Evolutionary conservation across 805 yeast species (phyloP).

Genomic region (Kurtzmaniella fragi): DNA sequence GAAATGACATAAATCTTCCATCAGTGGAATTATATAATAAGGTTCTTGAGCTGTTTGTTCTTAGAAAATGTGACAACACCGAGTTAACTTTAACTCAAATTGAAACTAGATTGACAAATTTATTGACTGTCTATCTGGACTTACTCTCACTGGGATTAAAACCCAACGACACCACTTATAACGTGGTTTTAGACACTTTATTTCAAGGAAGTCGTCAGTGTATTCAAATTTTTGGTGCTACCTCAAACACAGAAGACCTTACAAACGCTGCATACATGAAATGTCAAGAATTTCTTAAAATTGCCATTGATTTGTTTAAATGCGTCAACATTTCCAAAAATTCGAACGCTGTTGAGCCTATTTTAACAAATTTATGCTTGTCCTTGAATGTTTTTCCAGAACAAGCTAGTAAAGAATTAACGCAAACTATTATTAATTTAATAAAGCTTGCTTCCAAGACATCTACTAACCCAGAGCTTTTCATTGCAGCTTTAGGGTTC

Average conservation of each 20-base stretch:
- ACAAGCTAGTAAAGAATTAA: not conserved
- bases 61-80: constrained; percentile 43
- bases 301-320: constrained; percentile 40
- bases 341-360: constrained; percentile 21
- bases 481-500: constrained; percentile 18
- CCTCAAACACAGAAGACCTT: constrained; percentile 47
- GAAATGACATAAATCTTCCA: constrained; percentile 40
- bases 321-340: constrained; percentile 39
- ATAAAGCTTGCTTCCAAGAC: constrained; percentile 3
- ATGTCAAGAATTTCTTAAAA: constrained; percentile 38
- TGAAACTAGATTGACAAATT: constrained; percentile 56
- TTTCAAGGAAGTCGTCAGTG: constrained; percentile 42
- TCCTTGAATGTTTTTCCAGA: constrained; percentile 23
- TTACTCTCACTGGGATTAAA: constrained; percentile 40
- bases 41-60: constrained; percentile 49
- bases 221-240: constrained; percentile 26
- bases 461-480: constrained; percentile 29
- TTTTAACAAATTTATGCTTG: constrained; percentile 33
- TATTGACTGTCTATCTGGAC: constrained; percentile 66
- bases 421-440: no score
- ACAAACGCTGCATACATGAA: constrained; percentile 43
- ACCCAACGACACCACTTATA: constrained; percentile 54
- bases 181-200: constrained; percentile 43
- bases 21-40: constrained; percentile 47
- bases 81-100: constrained; percentile 28